Evolutionary conservation across 805 yeast genomes (phyloP), one percentile per base, ranked within the genome.

Genomic region (Isabelozyma pseudorhagii): DNA sequence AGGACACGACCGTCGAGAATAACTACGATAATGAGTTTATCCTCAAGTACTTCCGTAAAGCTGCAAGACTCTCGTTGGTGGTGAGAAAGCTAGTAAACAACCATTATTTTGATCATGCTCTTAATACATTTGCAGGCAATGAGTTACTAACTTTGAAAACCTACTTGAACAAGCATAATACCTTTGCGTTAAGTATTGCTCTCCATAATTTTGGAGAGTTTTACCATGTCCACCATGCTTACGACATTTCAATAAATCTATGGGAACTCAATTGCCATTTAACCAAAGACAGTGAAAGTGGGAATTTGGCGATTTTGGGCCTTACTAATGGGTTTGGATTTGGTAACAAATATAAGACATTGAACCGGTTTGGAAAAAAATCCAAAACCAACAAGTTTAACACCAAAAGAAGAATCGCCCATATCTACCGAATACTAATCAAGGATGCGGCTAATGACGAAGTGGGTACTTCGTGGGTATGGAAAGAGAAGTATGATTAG

Each of bases 391-490:
- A 55, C 47, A 56, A 57, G 48, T 56, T 47, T 52, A 58, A 58
- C 46, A 56, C 62, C 63, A 66, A 66, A 54, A 49, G 57, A 38
- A 44, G 46, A 48, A 67, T 68, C 5, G 72, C 72, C 14, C 67
- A 62, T 50, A 52, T 58, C 39, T 60, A 56, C 31, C 56, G 71
- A 17, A 53, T 50, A 50, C 4, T 48, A 7, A 44, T 44, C 8
- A 40, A 46, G n/a, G 40, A 36, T 38, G 54, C 51, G 4, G 67
- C 69, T 4, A 61, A 60, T 46, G 48, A 56, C 14, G 68, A 62
- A 43, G 68, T 63, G 8, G 72, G 72, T 13, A 58, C 57, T 42
- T 58, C 66, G 9, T 67, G 72, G 72, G 66, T 67, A 14, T 66
- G 68, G 66, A 51, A 51, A 40, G 48, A 40, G 34, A 51, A 51